Conservation (phyloP, 2,329 filamentous ascomycete species). For the Epichloe glyceriae region DNA sequence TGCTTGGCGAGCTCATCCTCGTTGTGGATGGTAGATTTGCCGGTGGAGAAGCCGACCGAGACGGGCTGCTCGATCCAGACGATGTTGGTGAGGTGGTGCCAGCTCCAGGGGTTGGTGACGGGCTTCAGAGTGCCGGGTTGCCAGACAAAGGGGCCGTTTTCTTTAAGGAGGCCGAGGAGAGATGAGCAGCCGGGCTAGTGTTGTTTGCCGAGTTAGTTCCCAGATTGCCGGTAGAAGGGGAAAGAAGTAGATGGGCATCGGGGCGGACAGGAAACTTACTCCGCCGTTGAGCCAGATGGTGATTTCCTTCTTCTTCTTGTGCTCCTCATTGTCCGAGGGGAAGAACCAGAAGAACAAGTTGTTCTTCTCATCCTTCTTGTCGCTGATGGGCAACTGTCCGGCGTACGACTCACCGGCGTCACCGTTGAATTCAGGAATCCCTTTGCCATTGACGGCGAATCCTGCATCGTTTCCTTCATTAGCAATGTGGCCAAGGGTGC, state of each 20-base stretch:
- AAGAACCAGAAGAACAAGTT: constrained; percentile 58
- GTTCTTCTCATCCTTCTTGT: constrained; percentile 32
- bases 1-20: constrained; percentile 57
- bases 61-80: constrained; percentile 62
- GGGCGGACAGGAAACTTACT: constrained; percentile 14
- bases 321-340: constrained; percentile 34
- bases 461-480: constrained; percentile 18
- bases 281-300: constrained; percentile 49
- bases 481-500: no score
- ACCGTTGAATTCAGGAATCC: constrained; percentile 51
- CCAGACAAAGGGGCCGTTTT: constrained; percentile 65
- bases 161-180: constrained; percentile 57
- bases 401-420: constrained; percentile 48
- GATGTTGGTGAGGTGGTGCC: constrained; percentile 37
- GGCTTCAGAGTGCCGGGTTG: constrained; percentile 56
- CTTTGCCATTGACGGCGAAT: constrained; percentile 46
- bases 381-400: constrained; percentile 41
- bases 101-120: constrained; percentile 55
- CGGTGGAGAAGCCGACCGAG: constrained; percentile 56
- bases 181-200: constrained; percentile 40
- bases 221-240: no score
- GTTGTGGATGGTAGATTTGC: constrained; percentile 47
- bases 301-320: constrained; percentile 40
- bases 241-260: no score
- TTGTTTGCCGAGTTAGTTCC: no score